phyloP scores from a whole-genome alignment of 345 rosid species.

The Schrenkiella parvula region DNA sequence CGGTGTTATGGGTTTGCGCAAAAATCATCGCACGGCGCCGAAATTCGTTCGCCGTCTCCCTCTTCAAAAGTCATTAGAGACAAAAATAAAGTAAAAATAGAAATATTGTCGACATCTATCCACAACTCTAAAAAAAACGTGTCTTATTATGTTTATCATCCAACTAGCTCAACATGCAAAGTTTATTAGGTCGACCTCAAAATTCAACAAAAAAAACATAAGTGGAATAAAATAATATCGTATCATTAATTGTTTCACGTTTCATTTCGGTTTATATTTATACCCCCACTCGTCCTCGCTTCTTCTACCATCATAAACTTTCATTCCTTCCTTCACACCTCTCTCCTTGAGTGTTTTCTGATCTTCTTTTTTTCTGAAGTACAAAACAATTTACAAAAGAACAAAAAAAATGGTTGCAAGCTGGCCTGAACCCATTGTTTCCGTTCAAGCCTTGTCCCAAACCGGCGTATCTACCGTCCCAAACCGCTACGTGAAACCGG shows the following conservation, averaged over 20 bases:
- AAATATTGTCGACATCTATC: conserved; percentile 6
- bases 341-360: background rate
- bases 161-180: conserved; percentile 20
- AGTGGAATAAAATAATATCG: conserved; percentile 1
- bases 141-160: conserved; percentile 3
- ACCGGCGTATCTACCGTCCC: conserved; percentile 57
- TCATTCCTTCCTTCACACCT: background rate
- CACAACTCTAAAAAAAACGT: conserved; percentile 17
- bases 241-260: conserved; percentile 11
- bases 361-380: background rate
- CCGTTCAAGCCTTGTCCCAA: conserved; percentile 79
- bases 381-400: background rate
- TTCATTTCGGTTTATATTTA: conserved; percentile 2
- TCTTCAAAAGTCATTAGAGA: conserved; percentile 15
- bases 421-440: conserved; percentile 92
- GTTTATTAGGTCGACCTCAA: conserved; percentile 2
- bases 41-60: conserved; percentile 10
- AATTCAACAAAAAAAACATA: background rate
- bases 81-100: background rate
- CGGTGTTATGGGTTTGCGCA: background rate
- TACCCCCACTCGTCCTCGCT: conserved; percentile 1
- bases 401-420: conserved; percentile 22
- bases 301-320: conserved; percentile 17
- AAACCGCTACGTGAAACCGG: conserved; percentile 56
- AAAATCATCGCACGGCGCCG: conserved; percentile 33